phyloP scores from a whole-genome alignment of 208 protist species.

The Herpetomonas samuelpessoai region DNA sequence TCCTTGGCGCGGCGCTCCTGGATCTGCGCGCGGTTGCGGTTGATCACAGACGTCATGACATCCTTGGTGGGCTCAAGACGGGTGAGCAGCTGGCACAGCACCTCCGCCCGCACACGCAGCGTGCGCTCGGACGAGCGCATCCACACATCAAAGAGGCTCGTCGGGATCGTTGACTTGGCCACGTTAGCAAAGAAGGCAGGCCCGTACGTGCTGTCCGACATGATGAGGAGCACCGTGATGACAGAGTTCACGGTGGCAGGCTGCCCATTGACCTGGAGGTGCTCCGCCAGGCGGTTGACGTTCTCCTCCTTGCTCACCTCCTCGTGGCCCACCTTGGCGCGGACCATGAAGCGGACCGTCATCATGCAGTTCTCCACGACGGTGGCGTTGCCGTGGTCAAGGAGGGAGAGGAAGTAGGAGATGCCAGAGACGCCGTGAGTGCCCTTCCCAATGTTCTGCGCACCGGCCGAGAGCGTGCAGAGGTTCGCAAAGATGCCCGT shows the following conservation, averaged over 20 bases:
- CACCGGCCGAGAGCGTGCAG: slow-evolving; percentile 57
- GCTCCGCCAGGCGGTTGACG: slow-evolving; percentile 51
- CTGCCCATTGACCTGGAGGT: slow-evolving; percentile 44
- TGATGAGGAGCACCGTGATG: slow-evolving; percentile 69
- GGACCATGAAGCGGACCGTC: slow-evolving; percentile 66
- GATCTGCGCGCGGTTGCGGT: slow-evolving; percentile 68
- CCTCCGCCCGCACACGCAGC: slow-evolving; percentile 65
- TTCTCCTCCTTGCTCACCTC: slow-evolving; percentile 56
- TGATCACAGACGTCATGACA: slow-evolving; percentile 34
- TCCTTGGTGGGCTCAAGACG: slow-evolving; percentile 39
- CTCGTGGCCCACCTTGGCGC: slow-evolving; percentile 54
- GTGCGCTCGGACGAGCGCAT: slow-evolving; percentile 52
- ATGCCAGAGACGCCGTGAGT: slow-evolving; percentile 73
- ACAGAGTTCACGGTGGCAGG: slow-evolving; percentile 54
- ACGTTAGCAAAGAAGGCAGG: slow-evolving; percentile 55
- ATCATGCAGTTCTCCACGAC: slow-evolving; percentile 64
- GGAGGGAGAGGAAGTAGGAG: slow-evolving; percentile 75
- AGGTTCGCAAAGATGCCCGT: slow-evolving; percentile 83
- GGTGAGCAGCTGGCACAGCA: slow-evolving; percentile 53
- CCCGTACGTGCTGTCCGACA: slow-evolving; percentile 60
- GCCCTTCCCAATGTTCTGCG: slow-evolving; percentile 55
- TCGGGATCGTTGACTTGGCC: slow-evolving; percentile 39
- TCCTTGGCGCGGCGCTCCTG: slow-evolving; percentile 74
- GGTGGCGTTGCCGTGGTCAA: slow-evolving; percentile 67
- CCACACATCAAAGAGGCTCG: slow-evolving; percentile 76